Evolutionary conservation across 1,139 yeast genomes (phyloP).

Genomic region (Nakaseomyces kungkrabaensis): DNA sequence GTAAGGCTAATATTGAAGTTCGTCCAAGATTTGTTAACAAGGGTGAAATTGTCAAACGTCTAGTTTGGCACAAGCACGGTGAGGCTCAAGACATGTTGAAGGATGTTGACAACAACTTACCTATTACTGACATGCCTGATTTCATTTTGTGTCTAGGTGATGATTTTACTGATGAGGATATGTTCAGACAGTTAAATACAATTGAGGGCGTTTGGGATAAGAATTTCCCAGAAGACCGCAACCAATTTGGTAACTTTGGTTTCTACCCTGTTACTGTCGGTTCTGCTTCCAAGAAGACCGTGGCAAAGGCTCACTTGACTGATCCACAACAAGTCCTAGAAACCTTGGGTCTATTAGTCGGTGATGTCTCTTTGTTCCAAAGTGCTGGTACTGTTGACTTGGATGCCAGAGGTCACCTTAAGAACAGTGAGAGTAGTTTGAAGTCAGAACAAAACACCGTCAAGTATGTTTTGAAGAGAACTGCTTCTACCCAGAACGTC

Average conservation of each 20-base stretch:
- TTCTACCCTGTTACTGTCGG: slow-evolving; percentile 90
- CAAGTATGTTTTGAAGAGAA: slow-evolving; percentile 25
- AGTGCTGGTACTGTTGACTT: slow-evolving; percentile 66
- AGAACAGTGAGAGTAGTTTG: slow-evolving; percentile 31
- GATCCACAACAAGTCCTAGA: slow-evolving; percentile 84
- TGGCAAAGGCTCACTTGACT: slow-evolving; percentile 78
- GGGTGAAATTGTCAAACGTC: slow-evolving; percentile 85
- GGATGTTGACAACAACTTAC: slow-evolving; percentile 32
- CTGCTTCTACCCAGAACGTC: slow-evolving; percentile 11
- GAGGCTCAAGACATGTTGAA: slow-evolving; percentile 28
- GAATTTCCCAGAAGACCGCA: slow-evolving; percentile 30
- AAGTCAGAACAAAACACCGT: slow-evolving; percentile 26
- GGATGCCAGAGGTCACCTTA: slow-evolving; percentile 63
- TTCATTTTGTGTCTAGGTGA: slow-evolving; percentile 89
- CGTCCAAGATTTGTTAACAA: slow-evolving; percentile 90
- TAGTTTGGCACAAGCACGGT: slow-evolving; percentile 58
- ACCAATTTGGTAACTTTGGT: slow-evolving; percentile 47
- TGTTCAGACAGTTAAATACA: slow-evolving; percentile 68
- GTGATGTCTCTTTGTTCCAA: slow-evolving; percentile 64
- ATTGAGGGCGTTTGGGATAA: slow-evolving; percentile 42
- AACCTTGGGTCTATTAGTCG: slow-evolving; percentile 69
- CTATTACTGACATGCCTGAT: slow-evolving; percentile 53
- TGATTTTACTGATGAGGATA: slow-evolving; percentile 94
- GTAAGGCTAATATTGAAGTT: slow-evolving; percentile 94
- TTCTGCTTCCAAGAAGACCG: slow-evolving; percentile 81